Conservation (phyloP, 257 asterid genomes). For the Verbascum thapsus region DNA sequence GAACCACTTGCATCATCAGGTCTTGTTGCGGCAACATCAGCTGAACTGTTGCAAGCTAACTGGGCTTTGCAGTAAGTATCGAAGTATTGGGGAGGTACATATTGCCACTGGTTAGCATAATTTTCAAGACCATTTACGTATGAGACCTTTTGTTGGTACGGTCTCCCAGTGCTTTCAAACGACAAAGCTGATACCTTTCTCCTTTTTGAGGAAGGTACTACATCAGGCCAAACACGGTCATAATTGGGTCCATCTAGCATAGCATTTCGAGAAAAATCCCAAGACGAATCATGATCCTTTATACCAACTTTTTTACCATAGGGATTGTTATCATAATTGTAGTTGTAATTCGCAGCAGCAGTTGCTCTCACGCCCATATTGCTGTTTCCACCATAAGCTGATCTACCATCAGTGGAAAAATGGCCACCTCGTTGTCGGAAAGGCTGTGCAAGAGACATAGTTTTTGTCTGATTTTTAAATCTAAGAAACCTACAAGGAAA, state of each 20-base stretch:
- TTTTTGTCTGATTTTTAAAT: constrained; percentile 37
- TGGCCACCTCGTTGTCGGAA: constrained; percentile 51
- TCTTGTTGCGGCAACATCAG: constrained; percentile 37
- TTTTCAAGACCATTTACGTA: constrained; percentile 30
- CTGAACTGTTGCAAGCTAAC: constrained; percentile 31
- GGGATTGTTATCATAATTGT: constrained; percentile 34
- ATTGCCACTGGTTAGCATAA: constrained; percentile 31
- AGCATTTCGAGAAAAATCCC: constrained; percentile 37
- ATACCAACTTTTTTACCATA: constrained; percentile 28
- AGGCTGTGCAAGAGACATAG: constrained; percentile 65
- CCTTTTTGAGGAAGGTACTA: constrained; percentile 57
- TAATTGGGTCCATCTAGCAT: constrained; percentile 40
- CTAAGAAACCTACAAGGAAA: not conserved
- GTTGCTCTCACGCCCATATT: constrained; percentile 35
- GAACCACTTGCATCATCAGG: constrained; percentile 38
- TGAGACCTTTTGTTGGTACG: constrained; percentile 44
- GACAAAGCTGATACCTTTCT: constrained; percentile 65
- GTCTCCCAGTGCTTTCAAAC: constrained; percentile 46
- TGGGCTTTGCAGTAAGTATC: constrained; percentile 33
- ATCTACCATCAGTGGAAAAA: constrained; percentile 44
- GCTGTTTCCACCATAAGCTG: constrained; percentile 48
- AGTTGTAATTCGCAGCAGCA: constrained; percentile 33
- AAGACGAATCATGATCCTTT: constrained; percentile 36
- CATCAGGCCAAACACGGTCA: constrained; percentile 44
- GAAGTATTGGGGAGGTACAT: constrained; percentile 36